phyloP scores from a whole-genome alignment of 2,329 filamentous ascomycete species.

The Fusarium lateritium region DNA sequence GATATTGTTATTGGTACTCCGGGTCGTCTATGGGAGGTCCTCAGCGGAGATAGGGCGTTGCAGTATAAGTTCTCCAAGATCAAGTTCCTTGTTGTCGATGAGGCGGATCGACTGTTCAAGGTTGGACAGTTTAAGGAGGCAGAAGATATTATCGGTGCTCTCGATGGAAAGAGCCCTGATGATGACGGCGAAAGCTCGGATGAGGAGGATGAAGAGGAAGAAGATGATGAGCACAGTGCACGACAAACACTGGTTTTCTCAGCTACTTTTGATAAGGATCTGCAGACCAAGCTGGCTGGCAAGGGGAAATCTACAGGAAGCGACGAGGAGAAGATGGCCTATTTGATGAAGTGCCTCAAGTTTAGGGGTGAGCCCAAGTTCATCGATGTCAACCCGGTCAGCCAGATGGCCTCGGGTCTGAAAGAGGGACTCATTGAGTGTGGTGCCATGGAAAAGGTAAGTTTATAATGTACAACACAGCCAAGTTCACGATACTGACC shows the following conservation, averaged over 20 bases:
- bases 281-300: constrained; percentile 91
- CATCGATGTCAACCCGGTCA: constrained; percentile 90
- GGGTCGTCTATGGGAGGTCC: constrained; percentile 93
- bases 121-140: constrained; percentile 97
- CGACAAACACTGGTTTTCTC: constrained; percentile 97
- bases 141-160: constrained; percentile 84
- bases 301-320: constrained; percentile 73
- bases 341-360: constrained; percentile 89
- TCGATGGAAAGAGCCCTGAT: constrained; percentile 80
- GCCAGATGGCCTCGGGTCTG: constrained; percentile 88
- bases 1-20: constrained; percentile 96
- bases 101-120: constrained; percentile 91
- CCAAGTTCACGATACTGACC: constrained; percentile 12
- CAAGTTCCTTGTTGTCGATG: constrained; percentile 89
- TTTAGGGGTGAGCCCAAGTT: constrained; percentile 91
- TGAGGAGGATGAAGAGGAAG: constrained; percentile 64
- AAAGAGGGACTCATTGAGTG: constrained; percentile 95
- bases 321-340: constrained; percentile 89
- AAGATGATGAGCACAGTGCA: constrained; percentile 54
- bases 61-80: constrained; percentile 80
- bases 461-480: background rate
- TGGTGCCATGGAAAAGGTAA: constrained; percentile 90
- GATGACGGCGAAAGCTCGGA: constrained; percentile 67
- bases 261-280: constrained; percentile 90
- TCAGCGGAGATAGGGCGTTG: constrained; percentile 80